Base-by-base conservation (phyloP, 345 rosid species). In the Brassica juncea region DNA sequence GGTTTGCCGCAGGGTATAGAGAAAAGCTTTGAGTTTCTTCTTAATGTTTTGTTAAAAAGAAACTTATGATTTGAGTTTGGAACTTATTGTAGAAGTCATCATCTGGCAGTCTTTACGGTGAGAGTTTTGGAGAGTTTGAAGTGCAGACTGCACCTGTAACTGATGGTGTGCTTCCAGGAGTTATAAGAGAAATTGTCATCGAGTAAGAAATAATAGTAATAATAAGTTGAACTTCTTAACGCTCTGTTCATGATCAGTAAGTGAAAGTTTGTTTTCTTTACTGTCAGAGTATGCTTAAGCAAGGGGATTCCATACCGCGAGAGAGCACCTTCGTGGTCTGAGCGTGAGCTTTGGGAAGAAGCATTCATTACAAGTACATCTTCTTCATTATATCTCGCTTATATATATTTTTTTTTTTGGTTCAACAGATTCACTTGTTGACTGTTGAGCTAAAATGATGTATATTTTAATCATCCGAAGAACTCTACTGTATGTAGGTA, bases 101-200 rank as follows among this genome's bases (percentile, higher is more conserved):
- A 54, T 58, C 73, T 8, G 62, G 42, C 12, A 63, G 34, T 69
- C 64, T 75, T 27, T 70, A 69, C 32, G 32, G 83, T 0, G 83
- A 62, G 80, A 80, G 44, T 75, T 75, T 75, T 42, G 28, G 77
- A 11, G 77, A 75, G 73, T 85, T 83, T 54, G 93, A 92, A 85
- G 93, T 93, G 27, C 94, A 88, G 84, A 90, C 96, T 30, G 96
- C 99, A 63, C 97, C 97, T 55, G 64, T 91, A 64, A 47, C 80
- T 21, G 97, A 84, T 71, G 94, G 99, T 27, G 91, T 86, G 70
- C 99, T 95, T 82, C 97, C 93, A 3, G 98, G 98, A 76, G 82
- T 90, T 68, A 89, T 93, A 57, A 88, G 98, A 80, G 90, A 89
- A 73, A 77, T 93, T n/a, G 89, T 93, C 76, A 87, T 90, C 5